phyloP scores from a whole-genome alignment of 495 filamentous ascomycete genomes.

The Staphylotrichum longicolle region DNA sequence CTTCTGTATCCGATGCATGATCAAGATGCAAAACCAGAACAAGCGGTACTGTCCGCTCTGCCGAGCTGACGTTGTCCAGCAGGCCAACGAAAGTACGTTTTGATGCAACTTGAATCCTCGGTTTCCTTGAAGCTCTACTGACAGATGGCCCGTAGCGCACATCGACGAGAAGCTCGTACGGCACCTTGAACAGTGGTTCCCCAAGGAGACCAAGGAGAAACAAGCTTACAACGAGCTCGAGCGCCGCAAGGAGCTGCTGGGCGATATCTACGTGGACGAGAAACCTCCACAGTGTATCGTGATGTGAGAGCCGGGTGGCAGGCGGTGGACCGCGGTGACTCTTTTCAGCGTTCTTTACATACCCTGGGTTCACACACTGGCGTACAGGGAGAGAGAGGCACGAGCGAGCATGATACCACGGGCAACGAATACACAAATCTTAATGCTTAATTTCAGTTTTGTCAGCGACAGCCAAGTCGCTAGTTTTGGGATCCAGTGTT shows the following conservation, averaged over 20 bases:
- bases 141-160: conserved; percentile 42
- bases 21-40: conserved; percentile 62
- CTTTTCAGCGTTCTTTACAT: background rate
- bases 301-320: conserved; percentile 21
- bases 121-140: too few species aligned
- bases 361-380: background rate
- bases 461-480: background rate
- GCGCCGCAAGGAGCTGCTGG: conserved; percentile 54
- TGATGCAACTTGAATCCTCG: too few species aligned
- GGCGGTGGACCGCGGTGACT: background rate
- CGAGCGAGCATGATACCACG: conserved; percentile 8
- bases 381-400: background rate
- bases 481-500: background rate
- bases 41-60: conserved; percentile 66
- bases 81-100: conserved; percentile 54
- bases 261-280: conserved; percentile 43
- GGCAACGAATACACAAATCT: background rate
- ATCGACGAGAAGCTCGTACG: conserved; percentile 56
- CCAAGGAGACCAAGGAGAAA: conserved; percentile 64
- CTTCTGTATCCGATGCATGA: conserved; percentile 71
- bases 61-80: conserved; percentile 56
- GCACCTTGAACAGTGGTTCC: conserved; percentile 55
- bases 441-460: conserved; percentile 9
- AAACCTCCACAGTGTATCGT: conserved; percentile 47
- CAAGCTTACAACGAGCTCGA: conserved; percentile 56